Evolutionary conservation across 164 flowering plant genomes (phyloP), one percentile per base, ranked within the genome.

Genomic region (Cinnamomum micranthum): DNA sequence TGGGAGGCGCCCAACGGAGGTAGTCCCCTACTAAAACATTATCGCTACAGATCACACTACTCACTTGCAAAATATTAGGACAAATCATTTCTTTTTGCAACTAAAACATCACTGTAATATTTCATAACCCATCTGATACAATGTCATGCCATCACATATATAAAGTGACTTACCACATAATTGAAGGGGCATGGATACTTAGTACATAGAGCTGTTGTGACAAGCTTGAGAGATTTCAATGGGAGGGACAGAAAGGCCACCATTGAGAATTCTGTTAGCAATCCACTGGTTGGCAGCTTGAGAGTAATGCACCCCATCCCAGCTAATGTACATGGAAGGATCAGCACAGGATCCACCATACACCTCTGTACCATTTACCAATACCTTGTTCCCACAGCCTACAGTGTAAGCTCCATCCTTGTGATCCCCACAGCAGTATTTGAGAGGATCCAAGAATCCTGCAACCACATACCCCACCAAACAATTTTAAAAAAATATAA

Each of bases 261-360:
- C 89, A n/a, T 79, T 75, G 62, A 88, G 20, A 69, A 89, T 85
- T 7, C 22, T 80, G 6, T 77, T 76, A 2, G 90, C 86, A 31
- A 90, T 59, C 88, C 81, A 84, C 9, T 31, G 24, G 68, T 92
- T 92, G 0, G 94, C 94, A 1, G 89, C 85, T 71, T 92, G 74
- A 15, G 90, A 64, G 71, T 90, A 90, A 69, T 92, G 97, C 73
- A 88, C 83, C 23, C 92, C 91, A 78, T 92, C 97, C 97, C 97
- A 92, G 81, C 91, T 90, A 35, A 92, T 80, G 67, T 75, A 75
- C 52, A 20, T 78, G 19, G 83, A 74, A 9, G 91, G 92, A 71
- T 87, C 28, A 13, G 41, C 20, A 73, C 97, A 92, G 2, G 92
- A 76, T 58, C 76, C 79, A 4, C 90, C 91, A 72, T 84, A 87